Evolutionary conservation across 768 basidiomycete species (phyloP).

Genomic region (Pisolithus tinctorius): DNA sequence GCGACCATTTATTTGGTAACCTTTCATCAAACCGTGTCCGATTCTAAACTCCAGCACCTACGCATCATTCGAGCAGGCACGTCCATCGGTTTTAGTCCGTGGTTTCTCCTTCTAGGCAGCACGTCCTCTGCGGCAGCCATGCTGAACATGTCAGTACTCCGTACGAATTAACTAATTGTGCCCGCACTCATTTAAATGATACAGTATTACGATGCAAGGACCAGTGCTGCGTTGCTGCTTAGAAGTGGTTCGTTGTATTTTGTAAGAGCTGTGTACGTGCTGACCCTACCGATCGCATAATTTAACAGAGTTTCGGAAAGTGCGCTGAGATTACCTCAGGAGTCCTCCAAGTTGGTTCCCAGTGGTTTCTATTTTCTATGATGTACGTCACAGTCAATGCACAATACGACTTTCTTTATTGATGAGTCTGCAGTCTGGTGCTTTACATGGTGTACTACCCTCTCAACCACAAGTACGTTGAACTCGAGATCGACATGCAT

Average conservation of each 20-base stretch:
- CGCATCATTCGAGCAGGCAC: slow-evolving; percentile 74
- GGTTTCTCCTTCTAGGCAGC: slow-evolving; percentile 85
- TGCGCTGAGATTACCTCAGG: slow-evolving; percentile 82
- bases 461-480: slow-evolving; percentile 64
- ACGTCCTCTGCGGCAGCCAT: slow-evolving; percentile 77
- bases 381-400: slow-evolving; percentile 52
- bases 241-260: slow-evolving; percentile 50
- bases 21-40: background rate
- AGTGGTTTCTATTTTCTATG: slow-evolving; percentile 79
- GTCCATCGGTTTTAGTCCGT: slow-evolving; percentile 86
- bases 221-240: slow-evolving; percentile 75
- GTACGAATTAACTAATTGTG: background rate
- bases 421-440: slow-evolving; percentile 51
- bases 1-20: too few species aligned
- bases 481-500: slow-evolving; percentile 35
- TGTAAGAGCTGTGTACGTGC: background rate
- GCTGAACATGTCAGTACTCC: slow-evolving; percentile 65
- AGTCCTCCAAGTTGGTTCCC: slow-evolving; percentile 70
- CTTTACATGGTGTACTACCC: slow-evolving; percentile 95
- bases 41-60: slow-evolving; percentile 44
- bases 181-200: slow-evolving; percentile 1
- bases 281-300: background rate
- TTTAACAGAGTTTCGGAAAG: slow-evolving; percentile 48
- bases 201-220: slow-evolving; percentile 81
- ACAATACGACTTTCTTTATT: background rate